Evolutionary conservation across 1,284 basidiomycete species (phyloP), one percentile per base, ranked within the genome.

Genomic region (Ganoderma resinaceum): DNA sequence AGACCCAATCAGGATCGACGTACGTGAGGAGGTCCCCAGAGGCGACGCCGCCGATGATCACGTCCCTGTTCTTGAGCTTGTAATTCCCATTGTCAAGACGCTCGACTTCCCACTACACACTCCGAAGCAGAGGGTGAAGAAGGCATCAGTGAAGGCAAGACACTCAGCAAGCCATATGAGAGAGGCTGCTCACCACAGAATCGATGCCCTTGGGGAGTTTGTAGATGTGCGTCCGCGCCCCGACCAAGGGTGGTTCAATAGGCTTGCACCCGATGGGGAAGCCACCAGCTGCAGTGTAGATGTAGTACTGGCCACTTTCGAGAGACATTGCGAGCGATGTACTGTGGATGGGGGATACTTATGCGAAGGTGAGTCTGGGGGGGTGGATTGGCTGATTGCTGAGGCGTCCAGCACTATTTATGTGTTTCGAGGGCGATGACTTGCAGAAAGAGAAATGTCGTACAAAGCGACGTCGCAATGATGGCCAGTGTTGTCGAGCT

Each of bases 91-190:
- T 18, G 29, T 29, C 52, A 29, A 55, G 52, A 29, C 8, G 18
- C 52, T 55, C 29, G 52, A 55, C 52, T 29, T 55, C 16, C 52
- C 52, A 55, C 52, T 55, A n/a, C n/a, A n/a, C n/a, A n/a, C n/a
- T n/a, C n/a, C n/a, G 49, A 12, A 11, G 26, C 5, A 20, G 18
- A 20, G 7, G 20, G 20, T 14, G 31, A 6, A 2, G 26, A 11
- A 29, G 23, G 29, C 23, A 9, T 52, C 49, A 52, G 23, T 11
- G 23, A 14, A 26, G n/a, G 23, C 23, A 14, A 26, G n/a, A 12
- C 23, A n/a, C 16, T 11, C 9, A 9, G 5, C 49, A 52, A 26
- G 26, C 2, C 49, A 14, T 29, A 26, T 14, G 49, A 18, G 52
- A 31, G 29, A 29, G 20, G 26, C 16, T 31, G 29, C 52, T 31